Percentiles rank a stretch among this genome's conserved stretches.
phyloP scores from a whole-genome alignment of 305 asterid genomes.

The Plantago coronopus region DNA sequence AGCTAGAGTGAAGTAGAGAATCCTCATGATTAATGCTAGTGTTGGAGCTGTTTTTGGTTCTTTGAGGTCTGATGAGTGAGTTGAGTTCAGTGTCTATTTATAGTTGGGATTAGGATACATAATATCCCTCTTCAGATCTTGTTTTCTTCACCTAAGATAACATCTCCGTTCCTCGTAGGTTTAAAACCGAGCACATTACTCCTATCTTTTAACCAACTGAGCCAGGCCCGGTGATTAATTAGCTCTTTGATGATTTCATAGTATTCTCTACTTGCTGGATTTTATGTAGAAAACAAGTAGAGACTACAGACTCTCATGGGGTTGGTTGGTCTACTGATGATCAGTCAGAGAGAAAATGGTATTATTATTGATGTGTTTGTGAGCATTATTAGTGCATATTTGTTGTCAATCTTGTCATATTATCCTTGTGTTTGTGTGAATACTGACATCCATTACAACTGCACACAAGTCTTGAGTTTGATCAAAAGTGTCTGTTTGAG shows the following conservation, averaged over 20 bases:
- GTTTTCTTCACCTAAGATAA: too few species aligned
- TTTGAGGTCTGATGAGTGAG: slow-evolving; percentile 7
- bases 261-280: too few species aligned
- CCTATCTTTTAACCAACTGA: background rate
- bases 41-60: background rate
- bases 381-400: background rate
- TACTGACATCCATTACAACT: slow-evolving; percentile 15
- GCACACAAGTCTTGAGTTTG: background rate
- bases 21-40: slow-evolving; percentile 7
- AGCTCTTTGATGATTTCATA: too few species aligned
- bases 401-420: slow-evolving; percentile 20
- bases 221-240: too few species aligned
- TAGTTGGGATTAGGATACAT: slow-evolving; percentile 20
- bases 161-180: too few species aligned
- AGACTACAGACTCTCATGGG: too few species aligned
- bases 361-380: background rate
- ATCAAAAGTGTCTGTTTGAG: background rate
- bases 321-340: too few species aligned
- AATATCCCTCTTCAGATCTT: too few species aligned
- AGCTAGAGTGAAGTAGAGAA: slow-evolving; percentile 20
- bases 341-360: background rate
- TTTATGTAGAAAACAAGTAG: too few species aligned
- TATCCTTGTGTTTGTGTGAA: slow-evolving; percentile 13
- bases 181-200: too few species aligned
- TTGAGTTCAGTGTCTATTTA: slow-evolving; percentile 21